Percentiles rank a stretch among this genome's conserved stretches.
Conservation (phyloP, 2,329 filamentous ascomycete genomes). For the Sclerotinia subarctica region DNA sequence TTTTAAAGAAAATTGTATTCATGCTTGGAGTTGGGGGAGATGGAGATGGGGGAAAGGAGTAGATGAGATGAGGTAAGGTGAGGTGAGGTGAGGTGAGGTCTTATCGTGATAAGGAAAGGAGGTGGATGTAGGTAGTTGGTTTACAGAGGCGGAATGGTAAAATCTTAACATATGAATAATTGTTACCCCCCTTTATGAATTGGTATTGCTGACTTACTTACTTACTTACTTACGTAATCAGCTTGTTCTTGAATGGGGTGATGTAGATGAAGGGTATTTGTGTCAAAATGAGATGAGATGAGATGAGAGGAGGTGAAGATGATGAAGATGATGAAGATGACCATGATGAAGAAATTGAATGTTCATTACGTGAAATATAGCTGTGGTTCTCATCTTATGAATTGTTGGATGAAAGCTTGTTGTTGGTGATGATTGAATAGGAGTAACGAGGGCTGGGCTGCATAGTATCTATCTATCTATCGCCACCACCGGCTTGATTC, state of each 20-base stretch:
- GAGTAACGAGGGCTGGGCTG: background rate
- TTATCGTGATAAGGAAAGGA: slow-evolving; percentile 1
- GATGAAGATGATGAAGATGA: background rate
- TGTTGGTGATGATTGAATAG: background rate
- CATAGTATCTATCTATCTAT: background rate
- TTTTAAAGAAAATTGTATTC: too few species aligned
- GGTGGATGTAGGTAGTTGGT: background rate
- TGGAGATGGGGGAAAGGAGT: too few species aligned
- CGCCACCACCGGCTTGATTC: background rate
- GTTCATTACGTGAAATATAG: background rate
- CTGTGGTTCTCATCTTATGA: background rate
- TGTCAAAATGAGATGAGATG: background rate
- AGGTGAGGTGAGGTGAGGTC: background rate
- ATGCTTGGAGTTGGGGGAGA: too few species aligned
- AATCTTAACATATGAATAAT: too few species aligned
- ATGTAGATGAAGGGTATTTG: background rate
- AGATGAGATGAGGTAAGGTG: background rate
- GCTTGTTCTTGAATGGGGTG: background rate
- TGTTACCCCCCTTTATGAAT: background rate
- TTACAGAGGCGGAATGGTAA: too few species aligned
- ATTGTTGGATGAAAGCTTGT: background rate
- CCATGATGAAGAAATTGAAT: background rate
- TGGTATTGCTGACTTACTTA: too few species aligned
- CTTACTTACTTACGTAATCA: too few species aligned
- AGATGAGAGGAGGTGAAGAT: too few species aligned